A percentile compares a stretch with the other conserved stretches of the same genome.
phyloP scores from a whole-genome alignment of 2,329 filamentous ascomycete species.

The Colletotrichum ledebouriae region DNA sequence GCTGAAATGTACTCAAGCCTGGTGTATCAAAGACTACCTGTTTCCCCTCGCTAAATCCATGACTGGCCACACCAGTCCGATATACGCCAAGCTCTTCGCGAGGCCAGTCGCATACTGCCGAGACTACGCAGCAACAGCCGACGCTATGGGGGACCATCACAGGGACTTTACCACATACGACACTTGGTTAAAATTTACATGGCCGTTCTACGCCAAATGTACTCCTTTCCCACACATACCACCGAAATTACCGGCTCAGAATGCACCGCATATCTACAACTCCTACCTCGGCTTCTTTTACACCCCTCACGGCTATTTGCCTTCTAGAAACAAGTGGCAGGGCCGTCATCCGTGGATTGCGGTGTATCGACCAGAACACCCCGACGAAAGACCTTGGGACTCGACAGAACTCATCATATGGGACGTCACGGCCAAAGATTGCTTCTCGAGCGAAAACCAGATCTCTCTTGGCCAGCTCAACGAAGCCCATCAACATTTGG shows the following conservation, averaged over 20 bases:
- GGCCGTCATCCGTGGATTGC: conserved; percentile 65
- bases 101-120: conserved; percentile 57
- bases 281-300: conserved; percentile 64
- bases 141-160: conserved; percentile 49
- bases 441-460: conserved; percentile 41
- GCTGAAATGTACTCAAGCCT: background rate
- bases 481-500: conserved; percentile 60
- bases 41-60: background rate
- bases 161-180: conserved; percentile 49
- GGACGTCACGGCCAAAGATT: conserved; percentile 56
- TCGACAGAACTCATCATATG: conserved; percentile 67
- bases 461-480: conserved; percentile 55
- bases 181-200: conserved; percentile 53
- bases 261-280: conserved; percentile 45
- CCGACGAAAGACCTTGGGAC: conserved; percentile 50
- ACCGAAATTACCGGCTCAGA: background rate
- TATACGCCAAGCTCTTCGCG: conserved; percentile 47
- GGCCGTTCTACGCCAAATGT: conserved; percentile 44
- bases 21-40: background rate
- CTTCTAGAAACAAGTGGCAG: conserved; percentile 42
- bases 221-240: background rate
- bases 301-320: conserved; percentile 49
- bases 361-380: conserved; percentile 60
- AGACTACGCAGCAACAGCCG: conserved; percentile 52
- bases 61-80: conserved; percentile 23